Percentiles rank a stretch among this genome's conserved stretches.
These are phyloP conservation scores for Aschersonia sp. DNA, from an alignment of 2,329 filamentous ascomycete species.

Conservation along the genomic window DNA sequence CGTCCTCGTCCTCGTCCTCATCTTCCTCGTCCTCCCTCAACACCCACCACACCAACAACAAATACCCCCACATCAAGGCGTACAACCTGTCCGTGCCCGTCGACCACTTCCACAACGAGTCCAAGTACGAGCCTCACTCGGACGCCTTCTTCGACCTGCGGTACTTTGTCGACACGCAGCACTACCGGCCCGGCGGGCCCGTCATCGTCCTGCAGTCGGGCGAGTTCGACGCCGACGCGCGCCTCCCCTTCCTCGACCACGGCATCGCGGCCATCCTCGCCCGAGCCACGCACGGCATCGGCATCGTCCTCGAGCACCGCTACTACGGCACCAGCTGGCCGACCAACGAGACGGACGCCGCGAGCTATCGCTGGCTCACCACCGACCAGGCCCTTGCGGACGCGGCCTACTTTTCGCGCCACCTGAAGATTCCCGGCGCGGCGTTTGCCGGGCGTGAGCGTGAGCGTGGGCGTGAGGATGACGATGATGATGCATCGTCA, in stretches of 20 bases:
- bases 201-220: conserved; percentile 65
- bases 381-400: conserved; percentile 76
- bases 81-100: conserved; percentile 35
- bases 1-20: too few relatives aligned
- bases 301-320: conserved; percentile 71
- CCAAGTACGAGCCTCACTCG: conserved; percentile 62
- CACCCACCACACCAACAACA: background rate
- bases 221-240: conserved; percentile 48
- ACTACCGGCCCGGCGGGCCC: conserved; percentile 65
- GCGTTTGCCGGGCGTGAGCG: conserved; percentile 31
- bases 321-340: conserved; percentile 75
- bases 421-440: conserved; percentile 57
- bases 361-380: conserved; percentile 66
- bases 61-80: conserved; percentile 5
- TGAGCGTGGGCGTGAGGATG: too few relatives aligned
- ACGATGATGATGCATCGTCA: too few relatives aligned
- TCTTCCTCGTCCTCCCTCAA: too few relatives aligned
- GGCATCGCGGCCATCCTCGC: conserved; percentile 61
- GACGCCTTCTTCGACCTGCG: conserved; percentile 53
- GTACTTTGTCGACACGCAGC: conserved; percentile 70
- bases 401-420: conserved; percentile 62
- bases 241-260: conserved; percentile 60
- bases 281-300: conserved; percentile 57
- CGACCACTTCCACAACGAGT: conserved; percentile 75
- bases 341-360: conserved; percentile 44